Conservation (phyloP, 352 stramenopile genomes). For the Phytophthora megakarya region DNA sequence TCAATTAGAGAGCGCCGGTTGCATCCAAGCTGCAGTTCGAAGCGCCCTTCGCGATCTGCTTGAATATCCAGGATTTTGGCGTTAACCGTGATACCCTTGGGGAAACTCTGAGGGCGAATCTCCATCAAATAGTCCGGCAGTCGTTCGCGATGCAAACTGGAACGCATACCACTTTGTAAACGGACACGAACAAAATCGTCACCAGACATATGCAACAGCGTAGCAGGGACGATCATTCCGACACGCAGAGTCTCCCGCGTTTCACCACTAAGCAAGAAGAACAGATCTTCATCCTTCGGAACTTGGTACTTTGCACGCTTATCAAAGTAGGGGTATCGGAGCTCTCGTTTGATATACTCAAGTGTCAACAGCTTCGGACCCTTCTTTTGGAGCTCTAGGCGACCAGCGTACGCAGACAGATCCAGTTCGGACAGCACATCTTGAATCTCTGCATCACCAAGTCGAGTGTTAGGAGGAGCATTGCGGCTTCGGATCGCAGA, state of each 20-base stretch:
- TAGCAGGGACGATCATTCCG: constrained; percentile 88
- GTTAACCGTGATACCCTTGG: constrained; percentile 88
- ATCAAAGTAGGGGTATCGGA: constrained; percentile 91
- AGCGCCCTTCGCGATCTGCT: constrained; percentile 75
- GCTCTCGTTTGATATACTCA: constrained; percentile 89
- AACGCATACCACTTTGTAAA: constrained; percentile 85
- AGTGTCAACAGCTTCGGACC: constrained; percentile 85
- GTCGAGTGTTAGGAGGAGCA: constrained; percentile 52
- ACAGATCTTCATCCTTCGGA: constrained; percentile 84
- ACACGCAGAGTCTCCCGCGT: constrained; percentile 78
- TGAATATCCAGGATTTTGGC: constrained; percentile 79
- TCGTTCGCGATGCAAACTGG: constrained; percentile 72
- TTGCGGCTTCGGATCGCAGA: constrained; percentile 80
- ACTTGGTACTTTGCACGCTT: constrained; percentile 86
- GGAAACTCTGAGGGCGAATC: constrained; percentile 64
- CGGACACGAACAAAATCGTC: constrained; percentile 86
- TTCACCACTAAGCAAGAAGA: constrained; percentile 87
- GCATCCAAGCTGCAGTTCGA: constrained; percentile 78
- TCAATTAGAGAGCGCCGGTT: constrained; percentile 76
- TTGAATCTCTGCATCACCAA: constrained; percentile 84
- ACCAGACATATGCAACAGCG: constrained; percentile 82
- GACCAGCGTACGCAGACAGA: constrained; percentile 83
- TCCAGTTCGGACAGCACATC: constrained; percentile 88
- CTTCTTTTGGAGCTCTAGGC: constrained; percentile 90
- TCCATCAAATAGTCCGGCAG: constrained; percentile 83